Evolutionary conservation across 2,329 filamentous ascomycete genomes (phyloP), one percentile per base, ranked within the genome.

Genomic region (Colletotrichum karsti): DNA sequence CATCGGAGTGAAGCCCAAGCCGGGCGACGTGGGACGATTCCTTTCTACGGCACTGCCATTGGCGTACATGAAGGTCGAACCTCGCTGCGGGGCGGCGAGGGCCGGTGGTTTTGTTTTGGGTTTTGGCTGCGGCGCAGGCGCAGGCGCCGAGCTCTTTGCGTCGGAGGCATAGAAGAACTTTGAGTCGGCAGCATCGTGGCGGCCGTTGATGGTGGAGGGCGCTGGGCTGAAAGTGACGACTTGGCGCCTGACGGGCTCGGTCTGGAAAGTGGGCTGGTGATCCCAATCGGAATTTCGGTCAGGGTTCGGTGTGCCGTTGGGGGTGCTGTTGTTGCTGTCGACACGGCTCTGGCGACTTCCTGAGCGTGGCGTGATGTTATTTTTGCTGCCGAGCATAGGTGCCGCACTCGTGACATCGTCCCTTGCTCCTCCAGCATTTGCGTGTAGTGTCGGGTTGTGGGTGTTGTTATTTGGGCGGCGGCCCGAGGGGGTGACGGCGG

Each of bases 151-250:
- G 24, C 9, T 30, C 73, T 88, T 91, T 41, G 87, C 92, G 73
- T 97, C 93, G 77, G 91, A 93, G 28, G 95, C 96, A 77, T 97
- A 95, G 78, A 99, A 98, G 85, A 98, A 98, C 82, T 94, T 95
- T 59, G 91, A 81, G 57, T 88, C 86, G 20, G 75, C 73, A 73
- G 74, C 78, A 73, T 67, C 72, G 76, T 48, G 71, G 66, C 59
- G 68, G 22, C 62, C 71, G 55, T 51, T 50, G 7, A 71, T 68
- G 13, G 83, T 80, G 35, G 79, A 77, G 4, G 46, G 46, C 12
- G 77, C 74, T 7, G 83, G 75, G 71, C 75, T 81, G 67, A 85
- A 84, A 20, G 82, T 79, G 20, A 83, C 78, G 10, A 74, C 50
- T 1, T 77, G 73, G 37, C 75, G 74, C 54, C 73, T 76, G 35